Base-by-base conservation (phyloP, 805 yeast genomes). In the Maudiozyma barnettii region DNA sequence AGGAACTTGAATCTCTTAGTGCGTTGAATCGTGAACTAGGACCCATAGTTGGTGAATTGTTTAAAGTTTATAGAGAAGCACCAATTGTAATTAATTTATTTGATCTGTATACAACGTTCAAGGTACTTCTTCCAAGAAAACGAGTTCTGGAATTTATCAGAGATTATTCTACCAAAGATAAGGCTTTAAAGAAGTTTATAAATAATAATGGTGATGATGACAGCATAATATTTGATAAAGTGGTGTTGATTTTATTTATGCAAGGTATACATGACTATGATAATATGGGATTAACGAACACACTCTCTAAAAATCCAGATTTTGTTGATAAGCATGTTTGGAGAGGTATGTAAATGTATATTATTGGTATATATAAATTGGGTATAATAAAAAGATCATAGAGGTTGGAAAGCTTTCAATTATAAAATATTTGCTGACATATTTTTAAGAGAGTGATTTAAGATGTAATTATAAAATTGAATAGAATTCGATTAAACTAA, bases 11-110 rank as follows among this genome's bases (percentile, higher is more conserved):
- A 26, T 40, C 43, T 13, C n/a, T 40, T 50, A 50, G 50, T 20
- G 53, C 59, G 36, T 51, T 76, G 21, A 67, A 66, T 52, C 58
- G 64, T 41, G 41, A 61, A 1, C 54, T 75, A 41, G 77, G 74
- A 19, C 89, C 89, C 1, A 66, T 78, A 3, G 57, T 80, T 6
- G 68, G 77, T 29, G 77, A 75, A 43, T 60, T 89, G 46, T 89
- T 78, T 65, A 75, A 77, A 43, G 70, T 86, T 14, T 83, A 82
- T 60, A 76, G 93, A 49, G 96, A 89, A 55, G 90, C 96, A 0
- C 84, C 85, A 21, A 71, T 80, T 2, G 67, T 73, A 29, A 73
- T 84, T 51, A 84, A 84, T 57, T 72, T 82, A 45, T 81, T 71
- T 64, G 95, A 84, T 54, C 80, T 79, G 54, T 84, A 72, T 56